Base-by-base conservation (phyloP, 768 basidiomycete species). In the Phaeotremella skinneri region DNA sequence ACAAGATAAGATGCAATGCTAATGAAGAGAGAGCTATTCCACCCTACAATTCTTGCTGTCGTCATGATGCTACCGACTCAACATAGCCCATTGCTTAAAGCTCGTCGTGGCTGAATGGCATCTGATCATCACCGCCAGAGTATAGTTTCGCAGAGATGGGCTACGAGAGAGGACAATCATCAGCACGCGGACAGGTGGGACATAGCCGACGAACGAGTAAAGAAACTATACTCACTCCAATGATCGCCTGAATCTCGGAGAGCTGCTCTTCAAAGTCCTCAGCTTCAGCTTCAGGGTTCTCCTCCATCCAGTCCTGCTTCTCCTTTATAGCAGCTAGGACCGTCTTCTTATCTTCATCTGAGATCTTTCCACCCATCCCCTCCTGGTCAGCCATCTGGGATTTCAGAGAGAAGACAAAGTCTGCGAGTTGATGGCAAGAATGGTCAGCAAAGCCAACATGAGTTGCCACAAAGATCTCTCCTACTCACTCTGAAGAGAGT, bases 261-360 rank as follows among this genome's bases (percentile, higher is more conserved):
- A 92, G 80, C 81, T 92, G 90, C 82, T 96, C 93, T 76, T 97
- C 92, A 23, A 92, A 80, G 57, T 94, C 91, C 75, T 94, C 93
- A 43, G 86, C 85, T 31, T 82, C 82, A 23, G 93, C 93, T 6
- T 80, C 79, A 37, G 83, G 79, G 69, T 91, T 84, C 72, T 88
- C 85, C 48, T 98, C 93, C 55, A 94, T 84, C 92, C 92, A 97
- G 56, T 90, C 90, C 20, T 87, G 86, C 54, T 86, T 85, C 67
- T 94, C 91, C 82, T 93, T 93, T 80, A 96, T 80, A 34, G 85
- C 81, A 21, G 82, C 83, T 53, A 89, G 81, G 62, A 98, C 83
- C 6, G 84, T 85, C 65, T 72, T 64, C 67, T 77, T 77, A 73
- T 78, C 77, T 17, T 71, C 70, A 16, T 59, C 64, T 6, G 66